phyloP scores from a whole-genome alignment of 192 early-diverging fungal genomes.

The Coemansia sp. region DNA sequence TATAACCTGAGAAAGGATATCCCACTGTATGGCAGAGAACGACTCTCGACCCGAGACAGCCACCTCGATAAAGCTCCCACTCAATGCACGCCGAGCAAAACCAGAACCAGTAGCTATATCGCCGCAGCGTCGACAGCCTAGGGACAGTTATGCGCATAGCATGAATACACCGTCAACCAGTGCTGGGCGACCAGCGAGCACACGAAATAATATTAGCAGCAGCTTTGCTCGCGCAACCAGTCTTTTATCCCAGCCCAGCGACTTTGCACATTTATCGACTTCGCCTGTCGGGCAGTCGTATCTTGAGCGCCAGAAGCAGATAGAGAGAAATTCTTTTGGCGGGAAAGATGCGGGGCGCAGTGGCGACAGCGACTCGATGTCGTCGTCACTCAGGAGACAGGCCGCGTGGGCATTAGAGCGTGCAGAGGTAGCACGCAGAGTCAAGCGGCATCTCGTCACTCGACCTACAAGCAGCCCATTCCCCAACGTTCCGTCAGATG shows the following conservation, averaged over 20 bases:
- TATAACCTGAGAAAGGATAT: neutral
- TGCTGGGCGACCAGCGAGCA: neutral
- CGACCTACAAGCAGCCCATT: constrained; percentile 36
- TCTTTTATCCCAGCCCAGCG: constrained; percentile 11
- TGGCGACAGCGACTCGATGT: constrained; percentile 24
- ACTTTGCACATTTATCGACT: constrained; percentile 10
- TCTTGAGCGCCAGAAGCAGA: constrained; percentile 9
- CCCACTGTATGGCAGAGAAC: constrained; percentile 4
- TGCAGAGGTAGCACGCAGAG: constrained; percentile 59
- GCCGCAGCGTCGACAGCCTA: constrained; percentile 1
- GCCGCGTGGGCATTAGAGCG: constrained; percentile 26
- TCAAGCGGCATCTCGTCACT: constrained; percentile 70
- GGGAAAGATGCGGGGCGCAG: constrained; percentile 1
- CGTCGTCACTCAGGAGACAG: constrained; percentile 14
- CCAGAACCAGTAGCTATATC: constrained; percentile 5
- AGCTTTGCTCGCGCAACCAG: constrained; percentile 10
- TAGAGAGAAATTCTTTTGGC: constrained; percentile 3
- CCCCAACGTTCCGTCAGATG: constrained; percentile 16
- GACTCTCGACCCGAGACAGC: constrained; percentile 1
- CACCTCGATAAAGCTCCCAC: constrained; percentile 18
- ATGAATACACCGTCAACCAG: neutral
- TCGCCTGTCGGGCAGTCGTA: constrained; percentile 15
- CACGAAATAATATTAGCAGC: neutral
- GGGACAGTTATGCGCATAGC: constrained; percentile 3
- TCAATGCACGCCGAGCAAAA: constrained; percentile 15